Evolutionary conservation across 106 monocot genomes (phyloP), one percentile per base, ranked within the genome.

Genomic region (Iris macrosiphon): DNA sequence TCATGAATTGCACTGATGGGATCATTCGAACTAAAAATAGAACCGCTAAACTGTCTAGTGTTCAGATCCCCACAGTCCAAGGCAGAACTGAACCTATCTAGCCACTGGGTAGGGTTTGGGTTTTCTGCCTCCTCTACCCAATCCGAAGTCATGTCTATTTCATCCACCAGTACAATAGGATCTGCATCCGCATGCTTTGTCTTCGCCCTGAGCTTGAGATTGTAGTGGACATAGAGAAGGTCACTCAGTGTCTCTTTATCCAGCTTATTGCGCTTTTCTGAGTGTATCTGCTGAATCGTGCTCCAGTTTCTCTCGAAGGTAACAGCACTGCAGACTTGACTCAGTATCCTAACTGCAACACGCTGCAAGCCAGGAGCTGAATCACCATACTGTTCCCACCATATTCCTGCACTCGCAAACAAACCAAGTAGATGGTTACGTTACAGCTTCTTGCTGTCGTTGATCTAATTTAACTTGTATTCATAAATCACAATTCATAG

Each of bases 351-450:
- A 27, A 88, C 89, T 14, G 94, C 94, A 50, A 85, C 81, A 4
- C 70, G 69, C 47, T 89, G 88, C 48, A 95, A 51, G 1, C 85
- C 75, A 1, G 84, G 84, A 23, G 94, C 75, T 29, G 94, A 89
- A 70, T 95, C 94, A 31, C 94, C 88, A 28, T 95, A 95, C 58
- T 89, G 79, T 68, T 95, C 94, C 94, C 94, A 95, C 94, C 94
- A 95, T 72, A 88, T 94, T 30, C 93, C 93, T 94, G 63, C 19
- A 59, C 6, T 30, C 9, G 13, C 13, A 8, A 44, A 34, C 7
- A 4, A 0, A 52, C 11, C 12, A 41, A 4, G 9, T n/a, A n/a
- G n/a, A n/a, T n/a, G n/a, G n/a, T n/a, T n/a, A n/a, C n/a, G n/a
- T n/a, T n/a, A n/a, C n/a, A n/a, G n/a, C n/a, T n/a, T n/a, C n/a